Percentiles rank a stretch among this genome's conserved stretches.
These are phyloP conservation scores for Exsudoporus floridanus DNA, from an alignment of 1,284 basidiomycete species.

Conservation along the genomic window DNA sequence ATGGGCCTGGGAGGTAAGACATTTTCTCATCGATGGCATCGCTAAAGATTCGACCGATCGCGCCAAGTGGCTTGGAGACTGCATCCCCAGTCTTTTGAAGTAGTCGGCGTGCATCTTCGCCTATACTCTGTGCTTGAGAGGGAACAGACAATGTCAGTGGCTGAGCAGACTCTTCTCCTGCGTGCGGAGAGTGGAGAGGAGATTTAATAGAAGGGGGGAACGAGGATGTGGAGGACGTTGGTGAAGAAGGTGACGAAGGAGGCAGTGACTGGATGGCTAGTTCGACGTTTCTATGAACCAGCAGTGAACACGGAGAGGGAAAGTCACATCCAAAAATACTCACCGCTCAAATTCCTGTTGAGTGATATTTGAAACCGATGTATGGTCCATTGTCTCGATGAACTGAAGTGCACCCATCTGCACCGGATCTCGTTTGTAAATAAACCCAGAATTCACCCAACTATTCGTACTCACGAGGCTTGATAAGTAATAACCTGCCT, in stretches of 20 bases:
- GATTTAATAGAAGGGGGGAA: conserved; percentile 31
- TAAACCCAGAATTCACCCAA: neutral
- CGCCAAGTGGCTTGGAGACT: conserved; percentile 83
- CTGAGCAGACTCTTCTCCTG: conserved; percentile 84
- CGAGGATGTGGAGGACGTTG: conserved; percentile 34
- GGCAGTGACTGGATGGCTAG: conserved; percentile 77
- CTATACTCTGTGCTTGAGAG: conserved; percentile 48
- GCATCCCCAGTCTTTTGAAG: conserved; percentile 87
- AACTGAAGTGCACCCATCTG: conserved; percentile 30
- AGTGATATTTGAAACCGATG: conserved; percentile 87
- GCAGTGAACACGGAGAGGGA: neutral
- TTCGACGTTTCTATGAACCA: conserved; percentile 70
- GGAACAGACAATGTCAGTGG: conserved; percentile 68
- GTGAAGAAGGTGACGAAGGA: conserved; percentile 54
- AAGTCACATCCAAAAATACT: conserved; percentile 19
- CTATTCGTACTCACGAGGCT: conserved; percentile 65
- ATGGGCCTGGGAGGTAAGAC: conserved; percentile 59
- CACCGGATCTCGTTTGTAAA: conserved; percentile 16
- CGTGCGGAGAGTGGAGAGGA: conserved; percentile 44
- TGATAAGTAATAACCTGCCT: conserved; percentile 96
- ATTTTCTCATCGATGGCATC: conserved; percentile 68
- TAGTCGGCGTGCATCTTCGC: conserved; percentile 78
- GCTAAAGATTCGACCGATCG: conserved; percentile 84
- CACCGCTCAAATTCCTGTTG: conserved; percentile 90
- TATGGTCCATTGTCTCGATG: conserved; percentile 76